Evolutionary conservation across 768 basidiomycete genomes (phyloP).

Genomic region (Lactarius vividus): DNA sequence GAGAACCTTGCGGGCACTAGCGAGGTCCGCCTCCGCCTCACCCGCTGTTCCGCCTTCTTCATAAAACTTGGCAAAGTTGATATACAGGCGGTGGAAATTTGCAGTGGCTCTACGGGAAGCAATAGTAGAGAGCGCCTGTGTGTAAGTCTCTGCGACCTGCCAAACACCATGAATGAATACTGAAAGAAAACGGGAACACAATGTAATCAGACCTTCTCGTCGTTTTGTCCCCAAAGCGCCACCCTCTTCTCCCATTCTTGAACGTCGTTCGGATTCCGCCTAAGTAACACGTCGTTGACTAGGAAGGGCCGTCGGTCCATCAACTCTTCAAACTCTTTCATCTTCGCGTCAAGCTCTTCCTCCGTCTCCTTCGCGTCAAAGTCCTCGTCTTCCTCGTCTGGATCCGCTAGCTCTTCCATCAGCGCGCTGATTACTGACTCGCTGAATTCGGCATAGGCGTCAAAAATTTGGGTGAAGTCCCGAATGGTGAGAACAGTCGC

Average conservation of each 20-base stretch:
- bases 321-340: constrained; percentile 90
- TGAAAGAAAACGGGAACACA: constrained; percentile 1
- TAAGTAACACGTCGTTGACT: constrained; percentile 89
- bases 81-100: constrained; percentile 83
- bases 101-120: constrained; percentile 87
- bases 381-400: constrained; percentile 75
- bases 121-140: constrained; percentile 82
- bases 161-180: constrained; percentile 7
- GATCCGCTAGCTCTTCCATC: constrained; percentile 80
- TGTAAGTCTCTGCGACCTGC: constrained; percentile 92
- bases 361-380: constrained; percentile 77
- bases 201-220: constrained; percentile 67
- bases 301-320: constrained; percentile 96
- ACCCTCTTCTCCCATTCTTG: constrained; percentile 99
- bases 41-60: constrained; percentile 88
- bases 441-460: constrained; percentile 92
- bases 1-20: constrained; percentile 85
- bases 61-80: constrained; percentile 97
- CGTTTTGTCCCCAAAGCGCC: constrained; percentile 88
- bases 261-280: constrained; percentile 95
- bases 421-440: constrained; percentile 86
- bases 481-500: constrained; percentile 84
- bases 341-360: constrained; percentile 77
- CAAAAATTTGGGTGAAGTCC: constrained; percentile 98
- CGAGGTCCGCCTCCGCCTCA: constrained; percentile 76